Evolutionary conservation across 2,329 filamentous ascomycete species (phyloP), one percentile per base, ranked within the genome.

Genomic region (Curvularia lunata): DNA sequence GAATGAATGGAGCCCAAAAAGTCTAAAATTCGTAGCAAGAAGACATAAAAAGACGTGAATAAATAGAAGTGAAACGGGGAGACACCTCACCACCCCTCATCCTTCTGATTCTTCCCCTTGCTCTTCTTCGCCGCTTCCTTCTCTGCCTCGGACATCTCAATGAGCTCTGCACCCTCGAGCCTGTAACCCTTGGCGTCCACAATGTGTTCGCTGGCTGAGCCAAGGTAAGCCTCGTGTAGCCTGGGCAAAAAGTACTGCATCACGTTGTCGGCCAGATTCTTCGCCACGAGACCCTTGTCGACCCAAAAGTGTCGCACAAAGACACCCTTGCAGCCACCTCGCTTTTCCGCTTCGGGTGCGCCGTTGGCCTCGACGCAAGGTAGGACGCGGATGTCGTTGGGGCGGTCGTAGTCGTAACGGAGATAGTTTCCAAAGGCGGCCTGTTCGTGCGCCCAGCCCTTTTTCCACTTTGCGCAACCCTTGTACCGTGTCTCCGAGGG

Each of bases 301-400:
- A 77, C 68, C 75, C 74, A 77, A 57, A 72, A 76, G 52, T 78
- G 75, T n/a, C 74, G 68, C 27, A 78, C 73, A 54, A 76, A 77
- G 12, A 72, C 69, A 54, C 75, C 75, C 43, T 74, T 74, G 64
- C 75, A 78, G 9, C 71, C 71, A 21, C 72, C 71, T 10, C 72
- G 67, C 42, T 68, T 64, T 23, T 64, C 68, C 10, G 73, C 73
- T 58, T 75, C 73, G 2, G 74, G 75, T 1, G 70, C 72, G 13
- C 75, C 75, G 28, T 78, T 77, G 23, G 75, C 75, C 56, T 78
- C 74, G 27, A 71, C 72, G 54, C 75, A 78, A 13, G 75, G 74
- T 19, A 78, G 63, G 9, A 76, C 75, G 34, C 70, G 69, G 34
- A 77, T 75, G 41, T 77, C 72, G 18, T 76, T 67, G n/a, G 71